Base-by-base conservation (phyloP, 2,329 filamentous ascomycete species). In the Fusarium denticulatum region DNA sequence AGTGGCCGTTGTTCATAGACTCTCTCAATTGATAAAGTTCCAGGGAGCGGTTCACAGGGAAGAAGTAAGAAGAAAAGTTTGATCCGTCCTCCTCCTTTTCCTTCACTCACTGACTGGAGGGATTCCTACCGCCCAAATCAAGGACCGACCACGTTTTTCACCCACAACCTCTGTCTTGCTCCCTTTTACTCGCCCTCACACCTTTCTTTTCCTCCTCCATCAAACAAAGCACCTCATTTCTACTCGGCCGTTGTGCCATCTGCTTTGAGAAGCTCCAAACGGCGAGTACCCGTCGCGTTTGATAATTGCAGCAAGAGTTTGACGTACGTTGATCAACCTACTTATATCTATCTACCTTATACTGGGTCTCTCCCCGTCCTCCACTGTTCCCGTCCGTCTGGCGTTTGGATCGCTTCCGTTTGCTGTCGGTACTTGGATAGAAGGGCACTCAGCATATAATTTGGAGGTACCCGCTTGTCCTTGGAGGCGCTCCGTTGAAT, bases 61-160 rank as follows among this genome's bases (percentile, higher is more conserved):
- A 43, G 40, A 67, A 67, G 16, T 37, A 66, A 59, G 36, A 67
- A 62, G 58, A 73, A 70, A 72, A 57, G 67, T 69, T 72, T 68
- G 34, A 43, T n/a, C 60, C 40, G 49, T 74, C 71, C 64, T 74
- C 68, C 67, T 65, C 47, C 47, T 52, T 52, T 52, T 34, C 30
- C 18, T 39, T 39, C 50, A 52, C 32, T 52, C 67, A 49, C 30
- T 20, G 49, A 49, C 60, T 63, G 42, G 40, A 64, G 42, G 36
- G 46, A 61, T 56, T 67, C 62, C 71, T 64, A 74, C 71, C 71
- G 64, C 71, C 67, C 71, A 73, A 62, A 72, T 52, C 60, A 67
- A 61, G 69, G 64, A 72, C 62, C 67, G 69, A 72, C 71, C 71
- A 74, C 72, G 67, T 74, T 74, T 74, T 74, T 69, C 36, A 28